Percentiles rank a stretch among this genome's conserved stretches.
Evolutionary conservation across 2,329 filamentous ascomycete species (phyloP).

Genomic region (Diaporthe amygdali): DNA sequence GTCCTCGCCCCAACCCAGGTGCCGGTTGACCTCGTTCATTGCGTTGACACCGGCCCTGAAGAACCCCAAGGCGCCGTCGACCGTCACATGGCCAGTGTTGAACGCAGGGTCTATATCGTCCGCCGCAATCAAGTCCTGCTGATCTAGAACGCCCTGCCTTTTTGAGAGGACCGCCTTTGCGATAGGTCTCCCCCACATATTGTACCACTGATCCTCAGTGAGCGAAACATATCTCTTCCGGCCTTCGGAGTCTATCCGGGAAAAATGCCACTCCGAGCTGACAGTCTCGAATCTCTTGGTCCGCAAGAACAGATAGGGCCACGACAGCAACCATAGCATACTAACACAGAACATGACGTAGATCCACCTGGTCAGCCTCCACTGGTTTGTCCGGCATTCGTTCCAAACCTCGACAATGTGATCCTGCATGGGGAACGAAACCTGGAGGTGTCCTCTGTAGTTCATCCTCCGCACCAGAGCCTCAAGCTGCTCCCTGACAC

Average conservation of each 20-base stretch:
- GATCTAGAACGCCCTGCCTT: slow-evolving; percentile 59
- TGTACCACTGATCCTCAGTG: slow-evolving; percentile 65
- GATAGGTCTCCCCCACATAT: slow-evolving; percentile 66
- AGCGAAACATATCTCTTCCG: slow-evolving; percentile 56
- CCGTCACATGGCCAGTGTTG: slow-evolving; percentile 42
- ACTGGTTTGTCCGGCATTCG: slow-evolving; percentile 64
- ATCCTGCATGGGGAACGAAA: slow-evolving; percentile 66
- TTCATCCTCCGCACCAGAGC: slow-evolving; percentile 66
- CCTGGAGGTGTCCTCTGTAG: slow-evolving; percentile 66
- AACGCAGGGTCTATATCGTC: slow-evolving; percentile 44
- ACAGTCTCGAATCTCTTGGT: slow-evolving; percentile 73
- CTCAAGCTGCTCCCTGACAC: slow-evolving; percentile 57
- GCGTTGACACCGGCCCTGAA: slow-evolving; percentile 55
- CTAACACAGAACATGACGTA: slow-evolving; percentile 69
- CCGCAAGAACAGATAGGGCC: slow-evolving; percentile 72
- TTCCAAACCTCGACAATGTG: slow-evolving; percentile 67
- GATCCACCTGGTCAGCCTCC: slow-evolving; percentile 69
- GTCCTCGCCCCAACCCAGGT: slow-evolving; percentile 57
- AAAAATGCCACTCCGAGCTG: slow-evolving; percentile 65
- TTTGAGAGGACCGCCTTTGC: slow-evolving; percentile 63
- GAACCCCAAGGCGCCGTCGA: slow-evolving; percentile 46
- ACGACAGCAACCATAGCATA: slow-evolving; percentile 71
- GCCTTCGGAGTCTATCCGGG: slow-evolving; percentile 39
- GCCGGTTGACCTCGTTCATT: slow-evolving; percentile 58
- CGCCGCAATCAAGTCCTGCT: slow-evolving; percentile 56